Percentiles rank a stretch among this genome's conserved stretches.
Evolutionary conservation across 2,329 filamentous ascomycete genomes (phyloP).

Genomic region (Zopfia rhizophila): DNA sequence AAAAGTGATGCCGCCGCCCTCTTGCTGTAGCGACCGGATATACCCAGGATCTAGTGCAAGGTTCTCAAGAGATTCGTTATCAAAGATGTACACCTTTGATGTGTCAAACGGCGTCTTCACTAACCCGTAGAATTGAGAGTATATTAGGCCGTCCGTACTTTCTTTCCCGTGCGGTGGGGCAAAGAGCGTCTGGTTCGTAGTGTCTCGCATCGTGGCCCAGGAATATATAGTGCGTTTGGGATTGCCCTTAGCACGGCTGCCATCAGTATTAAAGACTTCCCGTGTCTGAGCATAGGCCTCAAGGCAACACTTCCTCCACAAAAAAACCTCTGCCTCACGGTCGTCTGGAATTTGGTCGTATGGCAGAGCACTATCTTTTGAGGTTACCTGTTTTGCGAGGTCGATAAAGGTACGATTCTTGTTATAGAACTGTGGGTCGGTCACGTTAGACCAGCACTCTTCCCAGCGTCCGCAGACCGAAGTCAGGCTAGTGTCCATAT

Average conservation of each 20-base stretch:
- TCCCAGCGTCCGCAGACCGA: not conserved
- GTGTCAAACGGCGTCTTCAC: slow-evolving; percentile 1
- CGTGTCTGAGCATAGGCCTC: not conserved
- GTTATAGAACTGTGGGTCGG: slow-evolving; percentile 1
- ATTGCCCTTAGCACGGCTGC: not conserved
- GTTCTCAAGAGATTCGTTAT: not conserved
- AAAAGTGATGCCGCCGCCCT: not conserved
- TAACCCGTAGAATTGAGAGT: not conserved
- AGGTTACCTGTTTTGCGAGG: not conserved
- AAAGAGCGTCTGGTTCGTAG: not conserved
- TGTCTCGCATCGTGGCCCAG: not conserved
- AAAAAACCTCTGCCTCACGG: not conserved
- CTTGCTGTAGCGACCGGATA: not conserved
- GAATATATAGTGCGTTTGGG: not conserved
- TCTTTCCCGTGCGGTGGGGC: not conserved
- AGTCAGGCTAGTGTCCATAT: not conserved
- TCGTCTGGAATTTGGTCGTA: not conserved
- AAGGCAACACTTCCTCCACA: not conserved
- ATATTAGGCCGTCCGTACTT: not conserved
- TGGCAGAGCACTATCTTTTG: not conserved
- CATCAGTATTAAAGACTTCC: not conserved
- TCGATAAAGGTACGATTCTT: not conserved
- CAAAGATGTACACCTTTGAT: slow-evolving; percentile 1
- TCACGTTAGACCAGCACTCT: not conserved
- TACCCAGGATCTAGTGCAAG: slow-evolving; percentile 1